Evolutionary conservation across 2,329 filamentous ascomycete species (phyloP), one percentile per base, ranked within the genome.

Genomic region (Aureobasidium sp.): DNA sequence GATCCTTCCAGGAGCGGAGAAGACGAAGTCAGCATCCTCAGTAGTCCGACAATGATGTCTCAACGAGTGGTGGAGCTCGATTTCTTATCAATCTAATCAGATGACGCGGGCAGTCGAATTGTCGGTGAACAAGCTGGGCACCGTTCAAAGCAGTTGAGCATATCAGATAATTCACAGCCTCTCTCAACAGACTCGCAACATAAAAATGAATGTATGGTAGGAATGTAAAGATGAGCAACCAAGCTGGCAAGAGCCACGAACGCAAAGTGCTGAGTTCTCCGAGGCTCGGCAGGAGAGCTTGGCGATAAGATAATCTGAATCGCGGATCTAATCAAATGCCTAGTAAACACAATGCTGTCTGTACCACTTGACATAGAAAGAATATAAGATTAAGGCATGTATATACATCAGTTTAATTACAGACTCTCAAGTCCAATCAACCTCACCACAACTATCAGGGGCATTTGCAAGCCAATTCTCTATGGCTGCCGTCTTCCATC

Each of bases 61-160:
- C 27, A 1, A 20, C 6, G 1, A 15, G 29, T 5, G 9, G 5
- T 11, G 12, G 12, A 9, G 5, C 12, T 25, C n/a, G 29, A 36
- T 20, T 3, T 20, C 41, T 58, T 58, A 58, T 58, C 55, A 58
- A 58, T 58, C 55, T 58, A 58, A 58, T 58, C 55, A 58, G 55
- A 58, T 58, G 42, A 48, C 37, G 53, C 53, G n/a, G 27, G 45
- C 2, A 25, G 12, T 34, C 37, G 5, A 31, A 5, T 12, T 1
- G 15, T 37, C 20, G 6, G 14, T 25, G n/a, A 4, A 29, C 5
- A 34, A 27, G 42, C 42, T 20, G 47, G 27, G 25, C 29, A n/a
- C 17, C 11, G 7, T 9, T 6, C 17, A 3, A 20, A 31, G 14
- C 34, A 17, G 29, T 22, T 22, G 20, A 37, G 11, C 31, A 37